Evolutionary conservation across 345 rosid species (phyloP).

Genomic region (Eucalyptus curtisii): DNA sequence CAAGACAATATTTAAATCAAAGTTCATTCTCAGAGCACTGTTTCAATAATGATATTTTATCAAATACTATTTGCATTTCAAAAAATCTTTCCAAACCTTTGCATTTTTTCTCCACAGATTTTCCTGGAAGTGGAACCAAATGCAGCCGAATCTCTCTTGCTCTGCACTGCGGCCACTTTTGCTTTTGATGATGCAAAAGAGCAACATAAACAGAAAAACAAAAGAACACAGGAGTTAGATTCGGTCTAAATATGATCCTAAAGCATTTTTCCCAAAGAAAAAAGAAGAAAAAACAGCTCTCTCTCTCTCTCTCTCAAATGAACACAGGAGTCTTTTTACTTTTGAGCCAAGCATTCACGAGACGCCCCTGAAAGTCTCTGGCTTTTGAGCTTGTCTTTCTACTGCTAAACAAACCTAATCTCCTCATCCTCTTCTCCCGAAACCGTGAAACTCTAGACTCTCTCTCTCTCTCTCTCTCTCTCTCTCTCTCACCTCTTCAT

Average conservation of each 20-base stretch:
- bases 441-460: slow-evolving; percentile 12
- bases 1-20: neutral
- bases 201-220: neutral
- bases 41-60: neutral
- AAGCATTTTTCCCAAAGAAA: neutral
- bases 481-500: neutral
- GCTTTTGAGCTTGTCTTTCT: slow-evolving; percentile 51
- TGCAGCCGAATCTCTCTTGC: neutral
- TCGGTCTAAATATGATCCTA: neutral
- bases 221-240: neutral
- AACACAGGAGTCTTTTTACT: neutral
- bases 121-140: neutral
- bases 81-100: neutral
- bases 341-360: slow-evolving; percentile 75
- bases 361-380: slow-evolving; percentile 56
- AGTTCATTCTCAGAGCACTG: neutral
- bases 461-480: slow-evolving; percentile 1
- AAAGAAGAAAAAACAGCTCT: neutral
- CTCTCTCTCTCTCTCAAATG: neutral
- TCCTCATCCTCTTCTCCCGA: slow-evolving; percentile 6
- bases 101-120: neutral
- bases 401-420: slow-evolving; percentile 28
- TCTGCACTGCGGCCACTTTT: neutral
- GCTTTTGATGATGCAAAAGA: neutral
- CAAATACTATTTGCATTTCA: accelerated